Conservation (phyloP, 2,329 filamentous ascomycete genomes). For the Neurospora crassa region DNA sequence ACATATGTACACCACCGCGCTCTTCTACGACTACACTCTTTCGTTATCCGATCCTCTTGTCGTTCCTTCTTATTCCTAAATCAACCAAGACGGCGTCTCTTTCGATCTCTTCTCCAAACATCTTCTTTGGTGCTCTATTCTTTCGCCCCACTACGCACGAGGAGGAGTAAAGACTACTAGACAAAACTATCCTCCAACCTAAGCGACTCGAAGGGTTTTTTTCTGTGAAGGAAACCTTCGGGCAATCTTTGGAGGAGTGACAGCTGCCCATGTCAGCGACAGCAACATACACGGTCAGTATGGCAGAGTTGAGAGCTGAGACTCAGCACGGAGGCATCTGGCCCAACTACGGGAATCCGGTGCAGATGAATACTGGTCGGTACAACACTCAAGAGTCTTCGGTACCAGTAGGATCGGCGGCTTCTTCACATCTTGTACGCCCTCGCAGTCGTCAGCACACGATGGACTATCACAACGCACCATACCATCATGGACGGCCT, state of each 20-base stretch:
- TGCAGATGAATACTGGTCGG: conserved; percentile 39
- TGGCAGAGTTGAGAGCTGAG: conserved; percentile 55
- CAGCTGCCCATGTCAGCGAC: conserved; percentile 53
- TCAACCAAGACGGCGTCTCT: conserved; percentile 2
- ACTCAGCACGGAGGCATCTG: conserved; percentile 47
- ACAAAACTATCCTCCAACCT: not conserved
- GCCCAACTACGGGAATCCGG: conserved; percentile 46
- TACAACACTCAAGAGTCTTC: conserved; percentile 42
- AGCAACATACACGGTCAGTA: conserved; percentile 49
- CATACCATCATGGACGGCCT: conserved; percentile 45
- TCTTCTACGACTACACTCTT: conserved; percentile 29
- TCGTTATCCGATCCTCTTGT: conserved; percentile 20
- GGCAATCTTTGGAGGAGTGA: conserved; percentile 21
- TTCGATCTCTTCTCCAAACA: not conserved
- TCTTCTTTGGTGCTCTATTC: not conserved
- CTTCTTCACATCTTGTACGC: conserved; percentile 38
- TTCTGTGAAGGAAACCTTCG: conserved; percentile 11
- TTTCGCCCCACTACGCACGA: not conserved
- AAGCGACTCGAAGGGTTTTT: conserved; percentile 1
- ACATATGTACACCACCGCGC: conserved; percentile 17
- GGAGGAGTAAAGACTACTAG: not conserved
- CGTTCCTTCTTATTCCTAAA: conserved; percentile 19
- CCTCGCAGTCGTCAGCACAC: conserved; percentile 39
- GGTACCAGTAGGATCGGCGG: conserved; percentile 34
- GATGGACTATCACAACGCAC: conserved; percentile 34